Evolutionary conservation across 2,329 filamentous ascomycete species (phyloP).

Genomic region (Phaeosphaeria sp.): DNA sequence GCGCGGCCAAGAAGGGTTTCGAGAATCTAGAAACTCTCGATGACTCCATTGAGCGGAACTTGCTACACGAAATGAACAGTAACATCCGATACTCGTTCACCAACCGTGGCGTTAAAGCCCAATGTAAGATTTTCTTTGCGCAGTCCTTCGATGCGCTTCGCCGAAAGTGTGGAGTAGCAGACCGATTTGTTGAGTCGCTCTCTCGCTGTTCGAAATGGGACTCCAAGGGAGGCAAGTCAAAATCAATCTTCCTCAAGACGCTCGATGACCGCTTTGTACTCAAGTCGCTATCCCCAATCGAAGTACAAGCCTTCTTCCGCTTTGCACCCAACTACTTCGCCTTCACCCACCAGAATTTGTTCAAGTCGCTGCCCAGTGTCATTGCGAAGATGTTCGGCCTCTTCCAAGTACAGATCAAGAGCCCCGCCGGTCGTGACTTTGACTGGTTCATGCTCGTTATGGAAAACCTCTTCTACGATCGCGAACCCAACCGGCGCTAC

Average conservation of each 20-base stretch:
- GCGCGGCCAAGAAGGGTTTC: constrained; percentile 23
- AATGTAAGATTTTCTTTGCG: constrained; percentile 98
- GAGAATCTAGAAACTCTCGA: constrained; percentile 54
- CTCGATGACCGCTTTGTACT: constrained; percentile 92
- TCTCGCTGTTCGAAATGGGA: constrained; percentile 98
- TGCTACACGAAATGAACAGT: constrained; percentile 83
- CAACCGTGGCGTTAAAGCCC: constrained; percentile 91
- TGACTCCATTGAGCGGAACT: constrained; percentile 80
- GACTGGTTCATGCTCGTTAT: constrained; percentile 94
- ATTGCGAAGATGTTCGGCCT: constrained; percentile 99
- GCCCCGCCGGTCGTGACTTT: constrained; percentile 91
- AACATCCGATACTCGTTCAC: constrained; percentile 96
- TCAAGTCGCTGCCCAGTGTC: constrained; percentile 89
- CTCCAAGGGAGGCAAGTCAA: constrained; percentile 96
- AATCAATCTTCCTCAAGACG: constrained; percentile 96
- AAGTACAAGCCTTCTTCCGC: constrained; percentile 90
- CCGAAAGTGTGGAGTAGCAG: constrained; percentile 88
- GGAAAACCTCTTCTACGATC: constrained; percentile 98
- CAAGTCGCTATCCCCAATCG: constrained; percentile 87
- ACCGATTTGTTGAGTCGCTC: constrained; percentile 92
- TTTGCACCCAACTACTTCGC: constrained; percentile 97
- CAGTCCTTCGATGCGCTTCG: constrained; percentile 96
- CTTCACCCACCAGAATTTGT: constrained; percentile 95
- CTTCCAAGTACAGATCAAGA: constrained; percentile 97
- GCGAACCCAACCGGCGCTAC: constrained; percentile 78